These are phyloP conservation scores for Umbellularia californica DNA, from an alignment of 164 flowering plant species.

Conservation along the genomic window DNA sequence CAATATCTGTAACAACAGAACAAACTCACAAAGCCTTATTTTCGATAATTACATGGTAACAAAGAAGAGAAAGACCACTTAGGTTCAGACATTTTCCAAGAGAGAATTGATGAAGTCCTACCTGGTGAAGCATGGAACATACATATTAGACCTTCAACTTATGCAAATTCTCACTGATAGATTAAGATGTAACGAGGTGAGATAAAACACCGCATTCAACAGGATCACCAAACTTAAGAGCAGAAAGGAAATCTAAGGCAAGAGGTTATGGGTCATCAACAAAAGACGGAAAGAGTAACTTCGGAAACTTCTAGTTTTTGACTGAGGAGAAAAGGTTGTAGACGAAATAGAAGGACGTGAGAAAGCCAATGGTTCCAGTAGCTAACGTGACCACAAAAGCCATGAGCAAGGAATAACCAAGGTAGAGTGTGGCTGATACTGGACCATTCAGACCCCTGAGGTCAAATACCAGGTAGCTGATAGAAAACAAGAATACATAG, in stretches of 20 bases:
- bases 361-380: constrained; percentile 37
- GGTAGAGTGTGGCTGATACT: constrained; percentile 32
- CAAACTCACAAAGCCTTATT: too few relatives aligned
- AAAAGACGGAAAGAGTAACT: neutral
- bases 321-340: constrained; percentile 38
- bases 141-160: neutral
- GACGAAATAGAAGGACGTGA: constrained; percentile 35
- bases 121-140: neutral
- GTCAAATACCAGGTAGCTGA: constrained; percentile 33
- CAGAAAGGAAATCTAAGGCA: neutral
- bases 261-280: neutral
- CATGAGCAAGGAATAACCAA: constrained; percentile 34
- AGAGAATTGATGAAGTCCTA: neutral
- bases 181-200: neutral
- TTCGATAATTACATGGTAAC: too few relatives aligned
- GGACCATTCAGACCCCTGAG: constrained; percentile 34
- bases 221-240: neutral
- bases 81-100: too few relatives aligned
- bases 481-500: constrained; percentile 33
- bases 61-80: too few relatives aligned
- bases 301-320: constrained; percentile 18
- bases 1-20: too few relatives aligned
- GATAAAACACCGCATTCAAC: neutral
- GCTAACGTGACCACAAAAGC: constrained; percentile 32
- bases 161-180: neutral